Conservation (phyloP, 2,329 filamentous ascomycete species). For the Chaetomiaceae sp. region DNA sequence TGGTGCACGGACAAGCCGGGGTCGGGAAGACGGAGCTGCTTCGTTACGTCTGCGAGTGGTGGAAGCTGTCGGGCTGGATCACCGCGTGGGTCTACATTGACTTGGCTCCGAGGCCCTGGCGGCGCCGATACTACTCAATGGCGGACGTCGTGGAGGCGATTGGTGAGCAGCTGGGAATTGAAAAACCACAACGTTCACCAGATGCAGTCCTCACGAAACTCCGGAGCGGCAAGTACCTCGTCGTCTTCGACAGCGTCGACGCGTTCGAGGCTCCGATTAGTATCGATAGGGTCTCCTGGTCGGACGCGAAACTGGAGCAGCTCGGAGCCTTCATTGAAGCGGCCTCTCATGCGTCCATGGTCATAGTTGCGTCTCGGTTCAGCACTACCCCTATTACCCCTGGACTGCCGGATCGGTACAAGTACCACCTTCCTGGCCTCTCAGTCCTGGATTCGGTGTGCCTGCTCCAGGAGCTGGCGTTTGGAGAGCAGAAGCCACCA, state of each 20-base stretch:
- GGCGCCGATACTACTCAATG: not conserved
- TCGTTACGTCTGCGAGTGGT: not conserved
- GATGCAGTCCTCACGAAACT: not conserved
- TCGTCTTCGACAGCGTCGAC: not conserved
- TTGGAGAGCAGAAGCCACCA: too few relatives aligned
- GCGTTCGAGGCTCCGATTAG: not conserved
- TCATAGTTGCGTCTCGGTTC: not conserved
- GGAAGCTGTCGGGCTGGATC: not conserved
- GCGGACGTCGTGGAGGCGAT: not conserved
- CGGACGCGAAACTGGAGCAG: too few relatives aligned
- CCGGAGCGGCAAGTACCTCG: not conserved
- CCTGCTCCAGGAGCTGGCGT: not conserved
- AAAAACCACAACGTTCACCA: not conserved
- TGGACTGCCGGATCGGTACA: not conserved
- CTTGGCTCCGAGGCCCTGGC: not conserved
- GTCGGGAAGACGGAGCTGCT: slow-evolving; percentile 1
- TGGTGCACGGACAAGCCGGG: not conserved
- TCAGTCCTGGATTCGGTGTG: not conserved
- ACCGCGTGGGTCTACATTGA: not conserved
- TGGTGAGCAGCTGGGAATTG: not conserved
- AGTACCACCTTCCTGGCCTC: not conserved
- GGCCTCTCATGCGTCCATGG: not conserved
- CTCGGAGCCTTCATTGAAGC: too few relatives aligned
- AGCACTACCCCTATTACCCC: not conserved
- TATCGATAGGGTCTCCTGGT: too few relatives aligned